These are phyloP conservation scores for Paramecium tetraurelia DNA, from an alignment of 73 alveolate genomes.

Conservation along the genomic window DNA sequence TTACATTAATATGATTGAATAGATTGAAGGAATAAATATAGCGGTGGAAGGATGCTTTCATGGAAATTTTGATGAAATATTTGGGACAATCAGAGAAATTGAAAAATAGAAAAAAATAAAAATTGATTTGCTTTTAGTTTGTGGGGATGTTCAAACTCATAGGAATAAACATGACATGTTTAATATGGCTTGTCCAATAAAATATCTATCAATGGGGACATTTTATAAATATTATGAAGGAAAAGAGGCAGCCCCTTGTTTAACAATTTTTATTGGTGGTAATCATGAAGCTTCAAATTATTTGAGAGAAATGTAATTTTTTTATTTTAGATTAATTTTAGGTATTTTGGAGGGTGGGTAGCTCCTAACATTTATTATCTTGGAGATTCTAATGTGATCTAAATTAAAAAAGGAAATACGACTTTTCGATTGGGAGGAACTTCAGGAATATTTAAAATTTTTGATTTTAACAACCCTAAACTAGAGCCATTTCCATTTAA, in stretches of 20 bases:
- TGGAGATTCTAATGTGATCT: slow-evolving; percentile 84
- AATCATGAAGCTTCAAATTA: slow-evolving; percentile 96
- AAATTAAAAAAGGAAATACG: slow-evolving; percentile 67
- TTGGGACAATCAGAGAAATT: slow-evolving; percentile 61
- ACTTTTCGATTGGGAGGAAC: slow-evolving; percentile 84
- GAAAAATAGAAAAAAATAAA: slow-evolving; percentile 55
- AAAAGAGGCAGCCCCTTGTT: slow-evolving; percentile 75
- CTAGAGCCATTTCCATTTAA: slow-evolving; percentile 77
- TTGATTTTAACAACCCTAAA: slow-evolving; percentile 83
- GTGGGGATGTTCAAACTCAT: slow-evolving; percentile 81
- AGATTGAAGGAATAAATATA: slow-evolving; percentile 55
- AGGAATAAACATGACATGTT: slow-evolving; percentile 72
- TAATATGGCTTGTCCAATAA: slow-evolving; percentile 73
- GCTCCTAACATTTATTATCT: slow-evolving; percentile 90
- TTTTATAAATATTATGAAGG: slow-evolving; percentile 71
- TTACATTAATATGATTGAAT: background rate
- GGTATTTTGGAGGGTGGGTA: slow-evolving; percentile 94
- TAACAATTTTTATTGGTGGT: slow-evolving; percentile 95
- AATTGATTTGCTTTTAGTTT: slow-evolving; percentile 70
- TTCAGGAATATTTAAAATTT: slow-evolving; percentile 89
- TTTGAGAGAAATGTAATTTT: slow-evolving; percentile 69
- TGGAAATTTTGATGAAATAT: slow-evolving; percentile 72
- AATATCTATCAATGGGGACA: slow-evolving; percentile 74
- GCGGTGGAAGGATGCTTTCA: slow-evolving; percentile 83
- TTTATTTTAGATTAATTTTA: background rate